Base-by-base conservation (phyloP, 768 basidiomycete genomes). In the Lentinula detonsa region DNA sequence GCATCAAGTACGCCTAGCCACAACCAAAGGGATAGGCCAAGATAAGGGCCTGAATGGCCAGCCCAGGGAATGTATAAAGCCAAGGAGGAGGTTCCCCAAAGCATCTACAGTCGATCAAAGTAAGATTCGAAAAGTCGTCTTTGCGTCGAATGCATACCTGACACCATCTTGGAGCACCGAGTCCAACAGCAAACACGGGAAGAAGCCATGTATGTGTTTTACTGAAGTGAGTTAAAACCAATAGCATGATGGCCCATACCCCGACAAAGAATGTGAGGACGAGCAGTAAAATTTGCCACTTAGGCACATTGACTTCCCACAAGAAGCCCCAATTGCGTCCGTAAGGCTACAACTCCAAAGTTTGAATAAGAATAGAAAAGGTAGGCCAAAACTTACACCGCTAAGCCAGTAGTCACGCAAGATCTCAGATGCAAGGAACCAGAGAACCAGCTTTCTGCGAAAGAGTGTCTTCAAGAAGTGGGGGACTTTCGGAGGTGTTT, bases 1-100 rank as follows among this genome's bases (percentile, higher is more conserved):
- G 95, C 93, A 71, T 95, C 95, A 43, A 97, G 78, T 48, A 97
- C 95, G 67, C 95, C 95, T 9, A 97, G 81, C 95, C 95, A 97
- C 45, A 97, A 77, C 95, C 95, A 97, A 34, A 97, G 76, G 33
- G 88, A 90, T 34, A 93, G 83, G 45, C 93, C 93, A 59, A 96
- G 85, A 71, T 95, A 97, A 18, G 94, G 92, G 11, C 95, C 95
- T 4, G 81, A 85, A 10, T 69, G 70, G 10, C 95, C 93, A 2
- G 90, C 95, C 95, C 95, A 97, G 4, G 95, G 93, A 61, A 97
- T 88, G 71, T 96, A 97, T 15, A 95, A 74, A 4, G 92, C 95
- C 46, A 97, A 81, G 35, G 92, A 94, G 4, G 94, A 96, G 8
- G 93, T 95, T 67, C 95, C 94, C 95, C 95, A 97, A 52, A 95